Conservation (phyloP, 2,329 filamentous ascomycete species). For the Lecanicillium sp. region DNA sequence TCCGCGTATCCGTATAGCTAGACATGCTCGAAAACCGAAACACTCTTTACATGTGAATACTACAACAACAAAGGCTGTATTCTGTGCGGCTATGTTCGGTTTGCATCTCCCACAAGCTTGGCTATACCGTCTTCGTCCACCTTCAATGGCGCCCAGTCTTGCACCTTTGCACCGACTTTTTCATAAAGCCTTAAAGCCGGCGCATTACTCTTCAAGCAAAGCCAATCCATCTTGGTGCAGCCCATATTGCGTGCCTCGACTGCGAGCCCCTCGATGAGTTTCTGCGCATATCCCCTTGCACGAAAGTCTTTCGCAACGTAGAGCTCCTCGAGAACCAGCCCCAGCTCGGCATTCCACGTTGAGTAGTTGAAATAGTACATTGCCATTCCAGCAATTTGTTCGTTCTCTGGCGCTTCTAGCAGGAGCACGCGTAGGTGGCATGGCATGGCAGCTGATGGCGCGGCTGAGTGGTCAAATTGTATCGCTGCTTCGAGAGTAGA, state of each 20-base stretch:
- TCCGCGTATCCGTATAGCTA: too few relatives aligned
- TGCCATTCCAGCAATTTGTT: slow-evolving; percentile 6
- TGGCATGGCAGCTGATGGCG: too few relatives aligned
- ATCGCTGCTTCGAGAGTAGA: too few relatives aligned
- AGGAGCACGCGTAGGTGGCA: too few relatives aligned
- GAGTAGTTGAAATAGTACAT: slow-evolving; percentile 11
- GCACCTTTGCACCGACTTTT: slow-evolving; percentile 8
- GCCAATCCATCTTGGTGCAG: slow-evolving; percentile 11
- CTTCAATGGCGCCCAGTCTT: slow-evolving; percentile 9
- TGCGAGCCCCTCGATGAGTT: slow-evolving; percentile 8
- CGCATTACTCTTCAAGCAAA: slow-evolving; percentile 8
- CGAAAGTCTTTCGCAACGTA: slow-evolving; percentile 7
- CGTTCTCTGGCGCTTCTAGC: too few relatives aligned
- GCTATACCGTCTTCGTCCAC: slow-evolving; percentile 1
- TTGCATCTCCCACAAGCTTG: background rate
- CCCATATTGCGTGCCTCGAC: slow-evolving; percentile 1
- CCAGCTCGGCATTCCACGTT: slow-evolving; percentile 9
- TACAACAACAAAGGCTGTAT: too few relatives aligned
- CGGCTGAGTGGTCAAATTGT: too few relatives aligned
- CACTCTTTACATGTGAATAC: too few relatives aligned
- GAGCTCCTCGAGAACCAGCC: slow-evolving; percentile 10
- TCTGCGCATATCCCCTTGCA: slow-evolving; percentile 7
- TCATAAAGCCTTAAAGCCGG: slow-evolving; percentile 10
- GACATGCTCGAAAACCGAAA: too few relatives aligned
- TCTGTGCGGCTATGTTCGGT: too few relatives aligned